phyloP scores from a whole-genome alignment of 192 early-diverging fungal species.

The Dissophora ornata region DNA sequence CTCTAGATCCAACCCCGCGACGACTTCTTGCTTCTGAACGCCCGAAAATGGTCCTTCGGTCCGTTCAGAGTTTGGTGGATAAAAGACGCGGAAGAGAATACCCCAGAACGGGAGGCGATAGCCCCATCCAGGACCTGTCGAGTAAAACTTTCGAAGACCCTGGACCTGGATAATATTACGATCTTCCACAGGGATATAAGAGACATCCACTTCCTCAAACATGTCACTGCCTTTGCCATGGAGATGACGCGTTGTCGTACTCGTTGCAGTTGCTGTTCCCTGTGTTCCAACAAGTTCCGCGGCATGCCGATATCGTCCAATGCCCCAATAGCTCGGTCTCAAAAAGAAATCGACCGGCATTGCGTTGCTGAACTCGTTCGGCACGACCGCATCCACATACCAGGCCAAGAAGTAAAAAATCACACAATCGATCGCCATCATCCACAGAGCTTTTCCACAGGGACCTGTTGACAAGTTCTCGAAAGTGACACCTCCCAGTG shows the following conservation, averaged over 20 bases:
- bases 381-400: constrained; percentile 61
- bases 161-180: constrained; percentile 36
- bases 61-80: constrained; percentile 26
- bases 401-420: constrained; percentile 58
- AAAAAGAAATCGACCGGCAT: constrained; percentile 56
- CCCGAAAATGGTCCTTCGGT: constrained; percentile 33
- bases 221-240: constrained; percentile 15
- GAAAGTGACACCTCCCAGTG: constrained; percentile 44
- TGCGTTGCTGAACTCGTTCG: constrained; percentile 46
- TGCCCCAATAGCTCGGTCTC: constrained; percentile 54
- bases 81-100: constrained; percentile 26
- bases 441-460: constrained; percentile 37
- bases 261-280: not conserved
- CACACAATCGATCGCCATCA: constrained; percentile 49
- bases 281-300: not conserved
- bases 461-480: constrained; percentile 31
- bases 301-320: constrained; percentile 28
- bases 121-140: constrained; percentile 27
- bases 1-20: constrained; percentile 51
- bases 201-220: constrained; percentile 43
- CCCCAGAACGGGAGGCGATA: constrained; percentile 27
- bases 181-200: constrained; percentile 38
- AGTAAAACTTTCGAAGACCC: constrained; percentile 28
- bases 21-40: constrained; percentile 31
- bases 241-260: not conserved